Evolutionary conservation across 441 rosid genomes (phyloP), one percentile per base, ranked within the genome.

Genomic region (Kokia cookei): DNA sequence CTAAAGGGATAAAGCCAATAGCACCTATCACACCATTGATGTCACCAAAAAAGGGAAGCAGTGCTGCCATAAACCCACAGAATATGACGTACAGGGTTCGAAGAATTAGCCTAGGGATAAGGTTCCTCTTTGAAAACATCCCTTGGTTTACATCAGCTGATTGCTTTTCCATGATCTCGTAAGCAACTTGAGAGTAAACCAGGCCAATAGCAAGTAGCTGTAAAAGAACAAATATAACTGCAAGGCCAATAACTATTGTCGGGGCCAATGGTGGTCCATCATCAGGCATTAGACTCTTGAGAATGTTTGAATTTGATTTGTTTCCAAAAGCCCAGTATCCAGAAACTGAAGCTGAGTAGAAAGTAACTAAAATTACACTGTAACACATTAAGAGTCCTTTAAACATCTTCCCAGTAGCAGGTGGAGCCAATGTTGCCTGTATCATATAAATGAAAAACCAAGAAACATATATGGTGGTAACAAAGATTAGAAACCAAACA

Each of bases 391-490:
- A 2, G 32, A 93, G 91, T 75, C 96, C 99, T 83, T 91, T 94
- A 17, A 90, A 77, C 99, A 95, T 95, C 87, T 95, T 95, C 77
- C 99, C 98, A 0, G 98, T 85, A n/a, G 96, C 96, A 57, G 99
- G 99, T 65, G 99, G 98, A 69, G 96, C 97, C 75, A 95, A 80
- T 80, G 97, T 95, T 77, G 99, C 99, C 98, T 94, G 82, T 60
- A 66, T 60, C 53, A 60, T 45, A 15, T 42, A n/a, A 15, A 66
- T 32, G 9, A 7, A 26, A 66, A 65, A 24, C 40, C 19, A 66
- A 66, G 35, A 45, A 65, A 13, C 48, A 19, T 17, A n/a, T 42
- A 65, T 65, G 51, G 26, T 22, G 43, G 27, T 19, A 12, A 19
- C 43, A 19, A 19, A 19, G 22, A 11, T 22, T 65, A 19, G 51